A percentile compares a stretch with the other conserved stretches of the same genome.
These are phyloP conservation scores for Crithidia thermophila DNA, from an alignment of 208 protist genomes.

Conservation along the genomic window DNA sequence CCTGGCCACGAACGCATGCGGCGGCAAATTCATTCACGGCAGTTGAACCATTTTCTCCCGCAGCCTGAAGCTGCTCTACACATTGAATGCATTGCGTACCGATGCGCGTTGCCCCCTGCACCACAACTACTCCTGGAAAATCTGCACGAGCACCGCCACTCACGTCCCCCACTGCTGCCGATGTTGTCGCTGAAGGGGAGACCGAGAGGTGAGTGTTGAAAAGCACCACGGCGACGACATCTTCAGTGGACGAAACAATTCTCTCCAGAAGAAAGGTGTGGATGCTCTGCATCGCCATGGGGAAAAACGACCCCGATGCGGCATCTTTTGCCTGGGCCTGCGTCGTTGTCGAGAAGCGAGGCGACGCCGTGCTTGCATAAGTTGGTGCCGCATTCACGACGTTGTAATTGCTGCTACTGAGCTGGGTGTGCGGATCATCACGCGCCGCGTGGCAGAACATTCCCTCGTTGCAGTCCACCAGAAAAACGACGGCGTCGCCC, in stretches of 20 bases:
- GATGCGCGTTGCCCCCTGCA: slow-evolving; percentile 43
- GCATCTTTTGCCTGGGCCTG: background rate
- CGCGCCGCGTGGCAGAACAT: slow-evolving; percentile 74
- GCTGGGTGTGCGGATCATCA: background rate
- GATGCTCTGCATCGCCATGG: slow-evolving; percentile 50
- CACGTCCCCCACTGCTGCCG: too few relatives aligned
- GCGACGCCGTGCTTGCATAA: too few relatives aligned
- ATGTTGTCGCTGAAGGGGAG: too few relatives aligned
- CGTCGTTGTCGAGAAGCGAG: background rate
- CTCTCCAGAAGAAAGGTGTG: slow-evolving; percentile 66
- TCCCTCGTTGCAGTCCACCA: slow-evolving; percentile 65
- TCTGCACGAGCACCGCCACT: too few relatives aligned
- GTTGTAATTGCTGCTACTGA: too few relatives aligned
- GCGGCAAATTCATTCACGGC: slow-evolving; percentile 48
- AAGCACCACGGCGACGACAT: slow-evolving; percentile 74
- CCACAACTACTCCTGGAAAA: slow-evolving; percentile 67
- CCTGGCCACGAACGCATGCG: too few relatives aligned
- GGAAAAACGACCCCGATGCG: slow-evolving; percentile 27
- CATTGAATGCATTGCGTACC: slow-evolving; percentile 47
- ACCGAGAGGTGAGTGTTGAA: slow-evolving; percentile 58
- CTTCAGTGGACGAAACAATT: slow-evolving; percentile 47
- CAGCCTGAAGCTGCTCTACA: slow-evolving; percentile 56
- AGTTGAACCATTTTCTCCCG: slow-evolving; percentile 34
- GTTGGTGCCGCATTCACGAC: too few relatives aligned
- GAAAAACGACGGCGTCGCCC: slow-evolving; percentile 71